Percentiles rank a stretch among this genome's conserved stretches.
phyloP scores from a whole-genome alignment of 2,329 filamentous ascomycete genomes.

The Aspergillus sp. region DNA sequence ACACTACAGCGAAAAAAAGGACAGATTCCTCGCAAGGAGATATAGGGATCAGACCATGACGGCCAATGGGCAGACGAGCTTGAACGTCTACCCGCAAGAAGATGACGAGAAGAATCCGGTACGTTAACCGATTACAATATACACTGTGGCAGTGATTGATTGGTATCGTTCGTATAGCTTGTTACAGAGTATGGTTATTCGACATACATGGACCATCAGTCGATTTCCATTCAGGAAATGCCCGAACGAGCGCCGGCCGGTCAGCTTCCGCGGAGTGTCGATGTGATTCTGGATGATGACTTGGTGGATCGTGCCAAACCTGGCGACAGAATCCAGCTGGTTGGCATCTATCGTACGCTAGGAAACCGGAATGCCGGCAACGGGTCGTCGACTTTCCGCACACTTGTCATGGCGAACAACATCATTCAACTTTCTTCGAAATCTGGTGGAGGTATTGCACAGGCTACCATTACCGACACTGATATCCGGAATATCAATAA shows the following conservation, averaged over 20 bases:
- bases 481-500: constrained; percentile 99
- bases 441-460: constrained; percentile 85
- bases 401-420: constrained; percentile 87
- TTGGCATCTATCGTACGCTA: constrained; percentile 90
- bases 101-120: constrained; percentile 85
- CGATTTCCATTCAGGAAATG: constrained; percentile 98
- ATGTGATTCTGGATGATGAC: constrained; percentile 94
- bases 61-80: constrained; percentile 71
- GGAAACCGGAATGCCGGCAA: constrained; percentile 89
- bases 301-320: constrained; percentile 92
- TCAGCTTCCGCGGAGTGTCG: constrained; percentile 87
- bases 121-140: constrained; percentile 15
- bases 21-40: constrained; percentile 79
- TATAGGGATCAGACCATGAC: constrained; percentile 98
- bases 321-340: constrained; percentile 88
- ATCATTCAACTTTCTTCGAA: constrained; percentile 92
- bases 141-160: neutral
- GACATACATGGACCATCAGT: constrained; percentile 93
- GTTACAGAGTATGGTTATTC: constrained; percentile 94
- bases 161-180: constrained; percentile 41
- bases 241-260: constrained; percentile 91
- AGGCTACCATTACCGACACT: constrained; percentile 85
- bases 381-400: constrained; percentile 91
- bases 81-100: constrained; percentile 87
- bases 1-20: constrained; percentile 82